Evolutionary conservation across 2,329 filamentous ascomycete species (phyloP).

Genomic region (Aspergillus fumigatus): DNA sequence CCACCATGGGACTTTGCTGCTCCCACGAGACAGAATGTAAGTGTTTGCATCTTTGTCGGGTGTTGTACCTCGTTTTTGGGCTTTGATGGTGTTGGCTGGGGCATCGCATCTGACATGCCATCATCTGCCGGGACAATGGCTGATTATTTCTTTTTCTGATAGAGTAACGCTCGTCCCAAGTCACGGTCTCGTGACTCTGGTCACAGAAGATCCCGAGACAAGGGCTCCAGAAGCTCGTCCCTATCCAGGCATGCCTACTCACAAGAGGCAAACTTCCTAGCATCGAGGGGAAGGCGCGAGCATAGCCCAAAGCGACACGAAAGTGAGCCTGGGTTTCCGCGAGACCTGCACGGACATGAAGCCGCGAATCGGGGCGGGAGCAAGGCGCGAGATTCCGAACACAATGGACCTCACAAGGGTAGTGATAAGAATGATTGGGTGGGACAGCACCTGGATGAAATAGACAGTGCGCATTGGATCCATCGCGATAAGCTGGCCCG

Average conservation of each 20-base stretch:
- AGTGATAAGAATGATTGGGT: slow-evolving; percentile 17
- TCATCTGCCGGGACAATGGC: neutral
- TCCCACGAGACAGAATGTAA: slow-evolving; percentile 33
- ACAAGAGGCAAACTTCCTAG: slow-evolving; percentile 26
- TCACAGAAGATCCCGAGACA: slow-evolving; percentile 25
- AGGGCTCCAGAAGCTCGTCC: slow-evolving; percentile 38
- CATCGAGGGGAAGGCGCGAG: slow-evolving; percentile 31
- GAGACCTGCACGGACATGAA: slow-evolving; percentile 34
- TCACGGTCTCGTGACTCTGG: slow-evolving; percentile 36
- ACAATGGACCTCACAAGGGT: slow-evolving; percentile 13
- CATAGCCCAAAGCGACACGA: slow-evolving; percentile 31
- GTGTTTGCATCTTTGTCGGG: neutral
- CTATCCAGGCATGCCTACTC: slow-evolving; percentile 28
- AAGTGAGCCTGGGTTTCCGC: slow-evolving; percentile 36
- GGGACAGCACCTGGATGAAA: slow-evolving; percentile 10
- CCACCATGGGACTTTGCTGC: slow-evolving; percentile 38
- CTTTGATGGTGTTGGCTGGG: neutral
- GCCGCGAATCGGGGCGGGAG: slow-evolving; percentile 16
- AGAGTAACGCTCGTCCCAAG: slow-evolving; percentile 27
- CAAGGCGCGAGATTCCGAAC: slow-evolving; percentile 21
- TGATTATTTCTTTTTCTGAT: slow-evolving; percentile 13
- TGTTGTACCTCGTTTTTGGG: neutral
- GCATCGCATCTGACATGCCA: neutral
- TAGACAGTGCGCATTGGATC: slow-evolving; percentile 45
- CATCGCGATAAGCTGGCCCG: slow-evolving; percentile 48